Evolutionary conservation across 176 grass and related monocot genomes (phyloP).

Genomic region (Triticum dicoccoides): DNA sequence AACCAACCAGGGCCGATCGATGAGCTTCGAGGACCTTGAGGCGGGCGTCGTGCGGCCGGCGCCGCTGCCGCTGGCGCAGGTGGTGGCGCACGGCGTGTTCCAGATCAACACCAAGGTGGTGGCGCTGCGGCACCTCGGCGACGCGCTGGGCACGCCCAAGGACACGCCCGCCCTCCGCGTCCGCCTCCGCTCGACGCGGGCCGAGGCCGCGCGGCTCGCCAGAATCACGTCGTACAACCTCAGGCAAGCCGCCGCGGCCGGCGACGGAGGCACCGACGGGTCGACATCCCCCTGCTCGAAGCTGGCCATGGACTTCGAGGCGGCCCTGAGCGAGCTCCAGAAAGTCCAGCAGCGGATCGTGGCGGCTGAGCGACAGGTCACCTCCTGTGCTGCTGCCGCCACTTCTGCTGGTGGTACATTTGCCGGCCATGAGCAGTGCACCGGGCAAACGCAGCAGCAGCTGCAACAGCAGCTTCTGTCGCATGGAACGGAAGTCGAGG

Average conservation of each 20-base stretch:
- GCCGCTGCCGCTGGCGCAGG: constrained; percentile 28
- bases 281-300: constrained; percentile 24
- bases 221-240: constrained; percentile 54
- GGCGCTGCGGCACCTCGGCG: constrained; percentile 50
- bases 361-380: constrained; percentile 34
- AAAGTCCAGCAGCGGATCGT: constrained; percentile 36
- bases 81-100: constrained; percentile 56
- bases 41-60: constrained; percentile 20
- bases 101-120: constrained; percentile 65
- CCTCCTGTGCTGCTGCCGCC: neutral
- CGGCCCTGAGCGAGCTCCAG: constrained; percentile 49
- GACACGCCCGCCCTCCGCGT: constrained; percentile 44
- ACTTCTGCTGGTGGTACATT: neutral
- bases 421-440: too few species aligned
- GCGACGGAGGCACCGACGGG: constrained; percentile 6
- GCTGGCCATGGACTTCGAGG: constrained; percentile 56
- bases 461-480: constrained; percentile 19
- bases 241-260: neutral
- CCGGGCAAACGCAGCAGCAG: neutral
- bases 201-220: constrained; percentile 41
- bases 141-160: constrained; percentile 47
- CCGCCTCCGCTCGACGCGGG: constrained; percentile 48
- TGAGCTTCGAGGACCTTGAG: constrained; percentile 69
- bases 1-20: too few species aligned
- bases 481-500: constrained; percentile 26